Evolutionary conservation across 83 land plant genomes (phyloP).

Genomic region (Picea abies): DNA sequence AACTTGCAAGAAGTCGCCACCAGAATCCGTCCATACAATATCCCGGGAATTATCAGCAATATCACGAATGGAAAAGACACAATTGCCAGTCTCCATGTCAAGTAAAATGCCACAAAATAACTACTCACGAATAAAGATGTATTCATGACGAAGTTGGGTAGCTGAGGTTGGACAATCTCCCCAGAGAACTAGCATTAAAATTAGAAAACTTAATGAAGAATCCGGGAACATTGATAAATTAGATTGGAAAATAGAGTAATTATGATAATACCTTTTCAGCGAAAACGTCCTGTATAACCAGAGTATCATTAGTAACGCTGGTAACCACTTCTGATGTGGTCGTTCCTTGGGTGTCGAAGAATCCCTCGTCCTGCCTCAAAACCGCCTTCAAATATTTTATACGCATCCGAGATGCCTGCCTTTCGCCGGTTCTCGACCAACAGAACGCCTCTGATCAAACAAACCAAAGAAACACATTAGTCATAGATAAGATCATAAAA

Average conservation of each 20-base stretch:
- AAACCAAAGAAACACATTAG: too few species aligned
- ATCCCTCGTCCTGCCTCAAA: too few species aligned
- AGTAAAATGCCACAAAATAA: neutral
- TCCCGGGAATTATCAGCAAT: slow-evolving; percentile 28
- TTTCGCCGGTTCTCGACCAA: too few species aligned
- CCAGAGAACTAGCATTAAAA: neutral
- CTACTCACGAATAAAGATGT: slow-evolving; percentile 8
- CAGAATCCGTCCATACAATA: slow-evolving; percentile 39
- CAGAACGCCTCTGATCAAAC: too few species aligned
- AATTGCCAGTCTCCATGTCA: too few species aligned
- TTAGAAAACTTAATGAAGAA: neutral
- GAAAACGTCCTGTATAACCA: too few species aligned
- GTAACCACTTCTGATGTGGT: slow-evolving; percentile 40
- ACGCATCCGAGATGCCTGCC: too few species aligned
- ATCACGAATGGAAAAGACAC: too few species aligned
- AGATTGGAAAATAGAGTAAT: neutral
- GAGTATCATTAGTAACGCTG: slow-evolving; percentile 43
- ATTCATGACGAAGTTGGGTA: slow-evolving; percentile 1
- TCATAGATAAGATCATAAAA: too few species aligned
- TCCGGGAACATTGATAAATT: neutral
- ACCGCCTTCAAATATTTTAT: too few species aligned
- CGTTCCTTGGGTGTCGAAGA: too few species aligned
- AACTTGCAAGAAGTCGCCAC: slow-evolving; percentile 19
- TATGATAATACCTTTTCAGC: slow-evolving; percentile 26
- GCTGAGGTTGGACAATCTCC: neutral